Evolutionary conservation across 108 stramenopile species (phyloP).

Genomic region (Nitzschia palea): DNA sequence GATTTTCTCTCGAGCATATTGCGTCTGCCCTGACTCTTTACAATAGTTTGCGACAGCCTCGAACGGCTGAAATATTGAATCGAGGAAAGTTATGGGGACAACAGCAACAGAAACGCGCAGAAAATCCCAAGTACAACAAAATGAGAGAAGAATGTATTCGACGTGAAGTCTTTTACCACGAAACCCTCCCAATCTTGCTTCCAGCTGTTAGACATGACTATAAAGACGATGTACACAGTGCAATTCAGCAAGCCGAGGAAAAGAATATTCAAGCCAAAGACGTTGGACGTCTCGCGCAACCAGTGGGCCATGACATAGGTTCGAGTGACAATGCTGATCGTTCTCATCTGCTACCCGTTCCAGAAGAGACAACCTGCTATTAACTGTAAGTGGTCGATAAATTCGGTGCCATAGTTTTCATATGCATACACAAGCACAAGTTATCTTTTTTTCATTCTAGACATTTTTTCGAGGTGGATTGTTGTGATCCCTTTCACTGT

Average conservation of each 20-base stretch:
- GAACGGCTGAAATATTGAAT: slow-evolving; percentile 44
- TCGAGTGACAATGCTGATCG: not conserved
- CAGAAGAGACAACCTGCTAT: not conserved
- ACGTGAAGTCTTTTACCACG: slow-evolving; percentile 61
- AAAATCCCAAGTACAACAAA: slow-evolving; percentile 49
- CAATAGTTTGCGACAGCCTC: slow-evolving; percentile 47
- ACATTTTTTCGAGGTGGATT: too few relatives aligned
- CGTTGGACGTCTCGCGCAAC: not conserved
- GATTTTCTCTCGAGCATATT: slow-evolving; percentile 3
- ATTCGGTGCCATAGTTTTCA: too few relatives aligned
- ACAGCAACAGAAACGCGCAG: slow-evolving; percentile 62
- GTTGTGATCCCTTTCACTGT: too few relatives aligned
- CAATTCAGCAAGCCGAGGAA: not conserved
- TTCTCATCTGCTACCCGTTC: not conserved
- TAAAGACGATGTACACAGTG: slow-evolving; percentile 26
- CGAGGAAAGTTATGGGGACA: slow-evolving; percentile 44
- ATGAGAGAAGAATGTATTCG: slow-evolving; percentile 51
- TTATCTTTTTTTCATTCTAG: too few relatives aligned
- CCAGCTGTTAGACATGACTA: slow-evolving; percentile 64
- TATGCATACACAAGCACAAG: too few relatives aligned
- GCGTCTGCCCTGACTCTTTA: slow-evolving; percentile 42
- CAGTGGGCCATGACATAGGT: not conserved
- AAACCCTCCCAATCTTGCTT: slow-evolving; percentile 51
- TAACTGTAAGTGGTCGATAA: too few relatives aligned
- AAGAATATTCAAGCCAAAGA: not conserved